Evolutionary conservation across 805 yeast genomes (phyloP), one percentile per base, ranked within the genome.

Genomic region (Zygotorulaspora sp.): DNA sequence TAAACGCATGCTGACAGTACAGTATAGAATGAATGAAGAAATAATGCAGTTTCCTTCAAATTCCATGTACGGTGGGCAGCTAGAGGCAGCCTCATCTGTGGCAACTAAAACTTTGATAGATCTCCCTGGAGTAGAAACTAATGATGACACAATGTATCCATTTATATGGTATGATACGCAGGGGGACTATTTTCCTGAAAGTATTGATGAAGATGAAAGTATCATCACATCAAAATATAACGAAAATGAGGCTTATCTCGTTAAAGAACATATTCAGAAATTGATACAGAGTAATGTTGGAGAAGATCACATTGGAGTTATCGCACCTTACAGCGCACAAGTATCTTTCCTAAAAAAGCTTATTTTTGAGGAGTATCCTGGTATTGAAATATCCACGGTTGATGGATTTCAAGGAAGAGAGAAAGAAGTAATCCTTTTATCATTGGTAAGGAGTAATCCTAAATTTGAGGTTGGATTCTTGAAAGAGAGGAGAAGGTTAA

Each of bases 351-450:
- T 90, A 20, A 77, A 78, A 45, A 67, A 63, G 28, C 38, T 67
- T 8, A 45, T 83, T 1, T 65, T 67, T 21, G 57, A 57, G 3
- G 35, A 45, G 13, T 65, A 63, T 33, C 69, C 73, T 0, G 54
- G 44, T 2, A 65, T 90, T 5, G 97, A 90, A 54, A 75, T 89
- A 0, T 77, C 95, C 4, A 86, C 97, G 0, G 90, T 90, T 4
- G 98, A 90, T 63, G 97, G 97, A 1, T 92, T 90, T 53, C 98
- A 90, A 65, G 98, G 98, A 1, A 68, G 97, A 44, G 98, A 90
- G 55, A 92, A 90, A 58, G 94, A 89, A 50, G 81, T 79, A 0
- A 87, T 90, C 5, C 71, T 90, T 1, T 63, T 92, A 9, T 73
- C 92, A 2, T 60, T 90, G 37, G 97, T 90, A 2, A 69, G 98